phyloP scores from a whole-genome alignment of 768 basidiomycete genomes.

The Brasilioporus rufonigricans region DNA sequence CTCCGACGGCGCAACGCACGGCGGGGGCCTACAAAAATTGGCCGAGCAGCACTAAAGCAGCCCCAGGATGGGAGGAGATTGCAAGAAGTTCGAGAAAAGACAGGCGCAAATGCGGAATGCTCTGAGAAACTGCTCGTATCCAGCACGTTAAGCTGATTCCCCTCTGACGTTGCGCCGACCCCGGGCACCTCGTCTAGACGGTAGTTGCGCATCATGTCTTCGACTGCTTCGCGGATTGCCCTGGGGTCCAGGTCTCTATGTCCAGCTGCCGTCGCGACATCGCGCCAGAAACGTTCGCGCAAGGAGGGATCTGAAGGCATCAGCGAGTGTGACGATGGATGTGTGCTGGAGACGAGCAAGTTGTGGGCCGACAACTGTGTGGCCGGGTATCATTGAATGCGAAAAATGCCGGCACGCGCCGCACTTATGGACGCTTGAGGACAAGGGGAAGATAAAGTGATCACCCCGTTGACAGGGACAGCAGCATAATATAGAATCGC shows the following conservation, averaged over 20 bases:
- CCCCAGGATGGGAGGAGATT: not conserved
- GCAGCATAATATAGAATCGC: not conserved
- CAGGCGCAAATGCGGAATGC: slow-evolving; percentile 20
- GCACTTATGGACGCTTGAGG: slow-evolving; percentile 6
- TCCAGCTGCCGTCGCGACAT: slow-evolving; percentile 14
- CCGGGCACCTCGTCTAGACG: slow-evolving; percentile 19
- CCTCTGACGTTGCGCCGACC: slow-evolving; percentile 3
- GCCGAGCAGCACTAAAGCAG: slow-evolving; percentile 4
- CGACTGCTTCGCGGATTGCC: slow-evolving; percentile 18
- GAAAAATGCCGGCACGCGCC: not conserved
- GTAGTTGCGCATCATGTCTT: slow-evolving; percentile 25
- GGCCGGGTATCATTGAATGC: not conserved
- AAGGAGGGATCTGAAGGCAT: slow-evolving; percentile 17
- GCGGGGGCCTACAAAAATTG: slow-evolving; percentile 15
- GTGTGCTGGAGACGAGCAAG: slow-evolving; percentile 1
- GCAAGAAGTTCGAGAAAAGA: slow-evolving; percentile 11
- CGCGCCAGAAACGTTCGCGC: slow-evolving; percentile 27
- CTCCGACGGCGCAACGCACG: slow-evolving; percentile 5
- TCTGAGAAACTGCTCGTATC: slow-evolving; percentile 11
- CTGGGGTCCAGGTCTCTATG: slow-evolving; percentile 9
- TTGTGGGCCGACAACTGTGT: too few species aligned
- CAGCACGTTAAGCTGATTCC: not conserved
- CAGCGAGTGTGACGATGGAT: not conserved
- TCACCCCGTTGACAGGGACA: not conserved
- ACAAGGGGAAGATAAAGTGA: not conserved